Conservation (phyloP, 1,139 yeast species). For the Sugiyamaella novakii region DNA sequence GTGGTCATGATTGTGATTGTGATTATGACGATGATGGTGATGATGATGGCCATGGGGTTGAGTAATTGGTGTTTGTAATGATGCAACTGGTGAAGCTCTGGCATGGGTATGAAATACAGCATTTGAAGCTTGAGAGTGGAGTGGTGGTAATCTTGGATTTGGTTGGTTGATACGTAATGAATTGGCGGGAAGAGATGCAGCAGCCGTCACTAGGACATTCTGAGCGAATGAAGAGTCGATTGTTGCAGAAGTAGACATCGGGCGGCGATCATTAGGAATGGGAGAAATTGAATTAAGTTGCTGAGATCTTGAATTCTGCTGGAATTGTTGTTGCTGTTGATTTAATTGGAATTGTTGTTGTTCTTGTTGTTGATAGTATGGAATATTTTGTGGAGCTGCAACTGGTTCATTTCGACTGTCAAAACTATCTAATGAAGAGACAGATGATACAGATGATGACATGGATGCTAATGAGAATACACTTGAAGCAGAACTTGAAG, state of each 20-base stretch:
- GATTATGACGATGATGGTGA: conserved; percentile 16
- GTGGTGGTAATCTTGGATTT: conserved; percentile 24
- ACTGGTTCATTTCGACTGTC: conserved; percentile 5
- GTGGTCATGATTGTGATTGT: conserved; percentile 12
- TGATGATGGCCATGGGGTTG: conserved; percentile 9
- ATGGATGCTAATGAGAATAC: conserved; percentile 25
- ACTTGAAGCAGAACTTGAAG: conserved; percentile 23
- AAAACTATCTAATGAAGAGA: conserved; percentile 19
- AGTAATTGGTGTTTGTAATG: neutral
- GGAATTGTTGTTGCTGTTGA: conserved; percentile 10
- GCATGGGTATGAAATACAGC: conserved; percentile 31
- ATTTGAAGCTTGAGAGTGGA: conserved; percentile 34
- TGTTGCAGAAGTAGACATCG: conserved; percentile 22
- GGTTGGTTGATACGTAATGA: conserved; percentile 18
- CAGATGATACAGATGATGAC: conserved; percentile 25
- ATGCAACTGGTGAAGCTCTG: conserved; percentile 14
- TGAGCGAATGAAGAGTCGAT: conserved; percentile 30
- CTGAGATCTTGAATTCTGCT: conserved; percentile 1
- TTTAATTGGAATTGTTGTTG: conserved; percentile 13
- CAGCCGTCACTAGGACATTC: conserved; percentile 27
- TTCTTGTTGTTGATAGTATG: conserved; percentile 11
- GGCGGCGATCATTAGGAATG: conserved; percentile 13
- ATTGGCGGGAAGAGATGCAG: conserved; percentile 24
- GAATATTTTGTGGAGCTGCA: conserved; percentile 4
- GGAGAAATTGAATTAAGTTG: neutral